phyloP scores from a whole-genome alignment of 2,329 filamentous ascomycete species.

The Penicillium paneum region DNA sequence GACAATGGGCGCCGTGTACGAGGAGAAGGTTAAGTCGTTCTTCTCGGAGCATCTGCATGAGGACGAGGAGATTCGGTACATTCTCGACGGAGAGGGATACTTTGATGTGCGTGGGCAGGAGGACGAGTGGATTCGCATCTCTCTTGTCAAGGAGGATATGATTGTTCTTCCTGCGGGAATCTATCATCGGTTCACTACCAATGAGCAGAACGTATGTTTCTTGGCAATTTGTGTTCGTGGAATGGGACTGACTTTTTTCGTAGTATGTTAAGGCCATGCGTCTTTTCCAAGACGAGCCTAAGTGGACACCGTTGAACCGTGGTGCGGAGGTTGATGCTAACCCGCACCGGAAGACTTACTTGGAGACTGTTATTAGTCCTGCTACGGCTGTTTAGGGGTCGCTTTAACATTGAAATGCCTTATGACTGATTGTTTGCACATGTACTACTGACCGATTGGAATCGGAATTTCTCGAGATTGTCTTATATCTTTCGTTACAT shows the following conservation, averaged over 20 bases:
- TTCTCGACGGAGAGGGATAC: conserved; percentile 81
- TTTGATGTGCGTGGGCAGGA: conserved; percentile 84
- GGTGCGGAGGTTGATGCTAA: conserved; percentile 74
- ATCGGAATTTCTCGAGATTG: background rate
- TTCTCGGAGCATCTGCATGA: conserved; percentile 96
- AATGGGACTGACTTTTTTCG: conserved; percentile 9
- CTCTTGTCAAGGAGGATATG: conserved; percentile 79
- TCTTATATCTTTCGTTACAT: background rate
- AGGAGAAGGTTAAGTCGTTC: conserved; percentile 89
- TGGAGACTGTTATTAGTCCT: conserved; percentile 43
- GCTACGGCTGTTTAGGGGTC: conserved; percentile 25
- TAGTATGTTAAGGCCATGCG: conserved; percentile 95
- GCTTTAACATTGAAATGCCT: conserved; percentile 4
- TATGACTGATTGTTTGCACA: conserved; percentile 10
- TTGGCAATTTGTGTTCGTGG: background rate
- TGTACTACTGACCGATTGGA: background rate
- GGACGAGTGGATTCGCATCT: conserved; percentile 86
- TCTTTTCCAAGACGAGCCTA: conserved; percentile 96
- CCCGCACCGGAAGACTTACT: conserved; percentile 72
- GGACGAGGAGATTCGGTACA: conserved; percentile 97
- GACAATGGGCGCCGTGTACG: conserved; percentile 81
- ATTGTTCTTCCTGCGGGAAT: conserved; percentile 93
- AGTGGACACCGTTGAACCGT: conserved; percentile 93
- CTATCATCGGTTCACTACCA: conserved; percentile 96
- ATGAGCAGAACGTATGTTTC: conserved; percentile 75